Evolutionary conservation across 805 yeast species (phyloP).

Genomic region (Debaryomyces maramus): DNA sequence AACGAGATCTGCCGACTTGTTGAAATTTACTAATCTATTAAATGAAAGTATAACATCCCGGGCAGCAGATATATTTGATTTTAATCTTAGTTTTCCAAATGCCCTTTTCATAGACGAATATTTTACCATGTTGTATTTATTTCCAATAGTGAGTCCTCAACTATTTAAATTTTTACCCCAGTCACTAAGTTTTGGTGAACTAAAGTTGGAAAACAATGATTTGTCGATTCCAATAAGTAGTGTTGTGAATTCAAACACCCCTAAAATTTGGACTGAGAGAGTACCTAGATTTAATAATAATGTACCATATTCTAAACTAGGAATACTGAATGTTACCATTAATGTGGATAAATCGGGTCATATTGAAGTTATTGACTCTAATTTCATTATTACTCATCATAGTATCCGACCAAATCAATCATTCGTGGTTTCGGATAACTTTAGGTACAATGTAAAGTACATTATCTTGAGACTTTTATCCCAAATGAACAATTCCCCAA

Average conservation of each 20-base stretch:
- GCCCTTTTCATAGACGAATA: slow-evolving; percentile 27
- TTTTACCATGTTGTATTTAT: slow-evolving; percentile 28
- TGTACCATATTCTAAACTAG: background rate
- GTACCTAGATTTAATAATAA: slow-evolving; percentile 3
- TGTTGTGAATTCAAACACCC: background rate
- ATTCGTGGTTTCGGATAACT: slow-evolving; percentile 6
- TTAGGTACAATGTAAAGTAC: slow-evolving; percentile 9
- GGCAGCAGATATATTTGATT: slow-evolving; percentile 23
- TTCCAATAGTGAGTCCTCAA: slow-evolving; percentile 26
- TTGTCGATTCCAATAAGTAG: background rate
- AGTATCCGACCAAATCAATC: background rate
- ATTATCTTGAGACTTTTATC: slow-evolving; percentile 14
- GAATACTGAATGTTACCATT: slow-evolving; percentile 2
- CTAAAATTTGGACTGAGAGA: slow-evolving; percentile 1
- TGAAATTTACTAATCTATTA: slow-evolving; percentile 13
- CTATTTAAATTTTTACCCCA: slow-evolving; percentile 26
- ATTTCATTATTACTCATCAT: background rate
- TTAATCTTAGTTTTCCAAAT: slow-evolving; percentile 16
- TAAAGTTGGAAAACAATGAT: slow-evolving; percentile 1
- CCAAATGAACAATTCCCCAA: background rate
- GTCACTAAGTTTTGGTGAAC: slow-evolving; percentile 27
- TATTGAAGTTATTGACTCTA: background rate
- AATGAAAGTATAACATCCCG: slow-evolving; percentile 11
- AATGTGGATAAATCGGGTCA: background rate
- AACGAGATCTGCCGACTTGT: slow-evolving; percentile 15